Percentiles rank a stretch among this genome's conserved stretches.
These are phyloP conservation scores for Lignosus rhinocerotis DNA, from an alignment of 1,284 basidiomycete species.

Conservation along the genomic window DNA sequence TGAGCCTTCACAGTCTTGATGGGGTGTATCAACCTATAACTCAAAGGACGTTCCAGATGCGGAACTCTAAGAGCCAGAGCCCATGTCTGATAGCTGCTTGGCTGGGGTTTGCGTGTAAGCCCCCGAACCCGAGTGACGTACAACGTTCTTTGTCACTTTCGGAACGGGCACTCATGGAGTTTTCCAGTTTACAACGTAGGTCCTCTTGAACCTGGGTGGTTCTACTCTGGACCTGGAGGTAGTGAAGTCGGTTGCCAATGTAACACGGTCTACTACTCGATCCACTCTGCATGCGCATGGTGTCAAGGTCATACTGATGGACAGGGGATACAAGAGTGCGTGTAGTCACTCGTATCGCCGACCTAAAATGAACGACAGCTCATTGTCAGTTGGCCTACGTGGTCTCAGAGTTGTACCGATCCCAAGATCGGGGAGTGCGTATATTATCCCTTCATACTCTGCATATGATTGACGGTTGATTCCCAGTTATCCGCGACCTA, in stretches of 20 bases:
- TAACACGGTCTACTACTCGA: not conserved
- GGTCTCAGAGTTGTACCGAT: not conserved
- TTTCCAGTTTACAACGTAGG: not conserved
- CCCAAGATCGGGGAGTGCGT: not conserved
- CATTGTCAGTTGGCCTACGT: not conserved
- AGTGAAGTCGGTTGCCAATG: not conserved
- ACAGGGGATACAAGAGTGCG: not conserved
- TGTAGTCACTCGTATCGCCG: not conserved
- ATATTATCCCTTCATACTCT: not conserved
- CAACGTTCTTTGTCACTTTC: not conserved
- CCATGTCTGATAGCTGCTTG: not conserved
- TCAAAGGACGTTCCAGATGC: not conserved
- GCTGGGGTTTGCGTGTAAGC: not conserved
- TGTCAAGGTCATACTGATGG: slow-evolving; percentile 2
- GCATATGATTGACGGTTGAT: not conserved
- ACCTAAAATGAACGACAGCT: not conserved
- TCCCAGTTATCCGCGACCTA: not conserved
- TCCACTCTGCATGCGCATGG: not conserved
- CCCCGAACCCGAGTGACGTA: not conserved
- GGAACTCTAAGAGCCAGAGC: not conserved
- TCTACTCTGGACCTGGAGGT: not conserved
- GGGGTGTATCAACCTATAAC: not conserved
- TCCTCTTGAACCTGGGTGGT: not conserved
- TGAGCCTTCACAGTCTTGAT: not conserved
- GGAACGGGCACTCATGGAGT: not conserved